A percentile compares a stretch with the other conserved stretches of the same genome.
Conservation (phyloP, 164 flowering plant genomes). For the Nymphaea colorata region DNA sequence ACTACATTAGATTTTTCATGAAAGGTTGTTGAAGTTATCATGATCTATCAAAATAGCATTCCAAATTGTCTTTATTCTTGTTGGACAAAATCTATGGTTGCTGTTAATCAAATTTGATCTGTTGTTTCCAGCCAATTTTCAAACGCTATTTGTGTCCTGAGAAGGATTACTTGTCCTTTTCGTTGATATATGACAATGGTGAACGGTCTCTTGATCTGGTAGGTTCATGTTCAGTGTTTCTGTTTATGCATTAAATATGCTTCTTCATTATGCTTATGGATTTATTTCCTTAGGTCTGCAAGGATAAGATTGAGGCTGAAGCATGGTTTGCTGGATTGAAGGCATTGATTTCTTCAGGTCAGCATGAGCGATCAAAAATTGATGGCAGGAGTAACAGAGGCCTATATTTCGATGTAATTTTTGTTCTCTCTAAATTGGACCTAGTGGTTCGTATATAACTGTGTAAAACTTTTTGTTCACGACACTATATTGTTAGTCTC, state of each 20-base stretch:
- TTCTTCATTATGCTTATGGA: no score
- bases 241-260: no score
- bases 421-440: no score
- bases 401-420: constrained; percentile 53
- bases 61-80: no score
- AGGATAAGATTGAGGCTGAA: constrained; percentile 94
- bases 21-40: no score
- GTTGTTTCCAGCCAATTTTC: constrained; percentile 60
- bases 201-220: constrained; percentile 96
- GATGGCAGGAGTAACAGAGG: constrained; percentile 95
- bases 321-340: constrained; percentile 90
- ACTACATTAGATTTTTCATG: neutral
- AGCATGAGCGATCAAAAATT: constrained; percentile 86
- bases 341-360: constrained; percentile 64
- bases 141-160: constrained; percentile 79
- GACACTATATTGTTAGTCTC: no score
- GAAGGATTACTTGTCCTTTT: constrained; percentile 91
- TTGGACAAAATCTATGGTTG: no score
- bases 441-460: no score
- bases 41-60: no score
- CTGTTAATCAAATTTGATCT: neutral
- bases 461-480: no score
- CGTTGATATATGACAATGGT: constrained; percentile 80
- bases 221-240: constrained; percentile 7
- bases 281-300: constrained; percentile 55